A percentile compares a stretch with the other conserved stretches of the same genome.
Evolutionary conservation across 306 rosid genomes (phyloP).

Genomic region (Quercus mongolica): DNA sequence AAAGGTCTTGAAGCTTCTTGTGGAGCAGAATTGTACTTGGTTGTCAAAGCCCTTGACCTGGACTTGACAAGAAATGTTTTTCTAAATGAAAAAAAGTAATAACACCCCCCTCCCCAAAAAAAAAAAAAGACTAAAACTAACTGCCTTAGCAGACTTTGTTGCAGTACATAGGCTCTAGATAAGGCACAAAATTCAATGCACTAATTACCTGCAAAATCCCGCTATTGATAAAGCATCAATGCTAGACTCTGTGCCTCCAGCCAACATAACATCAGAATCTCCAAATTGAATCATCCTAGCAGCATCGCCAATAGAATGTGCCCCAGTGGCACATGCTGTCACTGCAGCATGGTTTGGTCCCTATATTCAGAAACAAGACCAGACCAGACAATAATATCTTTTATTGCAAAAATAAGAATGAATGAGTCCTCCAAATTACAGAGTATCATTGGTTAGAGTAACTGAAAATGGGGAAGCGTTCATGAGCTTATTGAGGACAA

Average conservation of each 20-base stretch:
- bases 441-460: conserved; percentile 5
- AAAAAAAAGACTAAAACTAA: not conserved
- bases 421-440: not conserved
- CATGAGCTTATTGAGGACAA: conserved; percentile 17
- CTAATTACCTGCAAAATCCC: conserved; percentile 73
- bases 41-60: conserved; percentile 79
- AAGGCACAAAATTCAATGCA: conserved; percentile 3
- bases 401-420: not conserved
- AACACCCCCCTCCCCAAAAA: too few relatives aligned
- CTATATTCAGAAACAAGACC: conserved; percentile 37
- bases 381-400: conserved; percentile 3
- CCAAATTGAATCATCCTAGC: conserved; percentile 96
- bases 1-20: conserved; percentile 87
- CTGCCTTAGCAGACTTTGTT: not conserved
- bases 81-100: not conserved
- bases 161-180: not conserved
- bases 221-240: conserved; percentile 93
- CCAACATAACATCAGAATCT: conserved; percentile 95
- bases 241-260: conserved; percentile 97
- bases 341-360: conserved; percentile 95
- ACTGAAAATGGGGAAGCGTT: not conserved
- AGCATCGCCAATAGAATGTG: conserved; percentile 94
- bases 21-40: conserved; percentile 79
- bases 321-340: conserved; percentile 96
- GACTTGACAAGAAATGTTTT: conserved; percentile 11